Base-by-base conservation (phyloP, 2,329 filamentous ascomycete genomes). In the Fusarium pilosicola region DNA sequence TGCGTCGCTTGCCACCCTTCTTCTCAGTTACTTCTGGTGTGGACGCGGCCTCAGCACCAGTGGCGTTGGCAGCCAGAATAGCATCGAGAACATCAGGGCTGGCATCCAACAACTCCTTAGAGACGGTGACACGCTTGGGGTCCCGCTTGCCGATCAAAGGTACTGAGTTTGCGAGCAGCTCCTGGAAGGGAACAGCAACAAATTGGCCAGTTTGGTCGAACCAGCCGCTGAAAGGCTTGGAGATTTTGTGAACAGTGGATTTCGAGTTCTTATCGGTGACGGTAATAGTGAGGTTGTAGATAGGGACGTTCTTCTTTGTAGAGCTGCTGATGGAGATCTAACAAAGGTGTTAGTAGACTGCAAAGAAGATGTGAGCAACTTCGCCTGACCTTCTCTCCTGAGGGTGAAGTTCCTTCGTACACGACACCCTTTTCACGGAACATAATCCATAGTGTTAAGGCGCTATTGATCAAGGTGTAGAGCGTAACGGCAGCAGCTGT, bases 381-480 rank as follows among this genome's bases (percentile, higher is more conserved):
- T 28, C 81, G 92, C 88, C 85, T 72, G 83, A 93, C 90, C 85
- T 90, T 91, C 42, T 90, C 89, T 13, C 93, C 94, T 20, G 90
- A 88, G 18, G 90, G 90, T 2, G 87, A 82, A 1, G 83, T 85
- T 63, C 96, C 96, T 62, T 92, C 88, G 81, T 98, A 99, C 15
- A 98, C 88, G 39, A 90, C 88, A 0, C 93, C 92, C 75, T 91
- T 92, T 86, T 99, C 96, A 30, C 96, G 92, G 30, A 88, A 88
- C 87, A 90, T 93, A 67, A 97, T 90, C 96, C 96, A 99, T 77
- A 91, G 89, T 42, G 94, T 95, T 77, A 98, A 88, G 6, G 88
- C 86, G 36, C 88, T 87, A 81, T 98, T 98, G 57, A 99, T 84
- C 5, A 93, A 59, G 46, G 94, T 91, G 85, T 99, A 99, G 22